phyloP scores from a whole-genome alignment of 139 green algal species.

The Asterochloris sp. region DNA sequence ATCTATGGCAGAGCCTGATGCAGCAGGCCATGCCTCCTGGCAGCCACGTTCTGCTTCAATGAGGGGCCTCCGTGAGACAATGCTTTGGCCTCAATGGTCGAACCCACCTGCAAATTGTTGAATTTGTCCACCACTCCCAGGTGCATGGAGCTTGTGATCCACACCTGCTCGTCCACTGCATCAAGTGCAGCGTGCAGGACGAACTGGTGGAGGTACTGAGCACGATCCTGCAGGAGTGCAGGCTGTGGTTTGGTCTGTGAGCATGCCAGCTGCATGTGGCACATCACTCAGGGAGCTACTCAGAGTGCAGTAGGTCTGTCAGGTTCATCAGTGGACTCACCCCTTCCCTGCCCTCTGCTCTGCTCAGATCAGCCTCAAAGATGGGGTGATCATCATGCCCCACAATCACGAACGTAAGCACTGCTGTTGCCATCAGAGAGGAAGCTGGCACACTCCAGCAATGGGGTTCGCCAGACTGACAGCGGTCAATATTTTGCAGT shows the following conservation, averaged over 20 bases:
- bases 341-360: neutral
- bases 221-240: slow-evolving; percentile 57
- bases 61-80: neutral
- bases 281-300: neutral
- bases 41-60: neutral
- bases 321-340: neutral
- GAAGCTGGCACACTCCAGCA: no score
- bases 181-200: slow-evolving; percentile 93
- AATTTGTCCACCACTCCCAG: slow-evolving; percentile 92
- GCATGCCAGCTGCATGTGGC: neutral
- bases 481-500: no score
- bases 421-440: slow-evolving; percentile 9
- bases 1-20: neutral
- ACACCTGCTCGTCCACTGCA: slow-evolving; percentile 88
- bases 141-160: slow-evolving; percentile 73
- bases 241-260: neutral
- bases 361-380: slow-evolving; percentile 75
- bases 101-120: slow-evolving; percentile 75
- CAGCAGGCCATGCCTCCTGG: neutral
- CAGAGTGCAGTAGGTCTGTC: neutral
- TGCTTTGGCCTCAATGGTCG: neutral
- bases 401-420: slow-evolving; percentile 81
- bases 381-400: slow-evolving; percentile 77
- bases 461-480: no score
- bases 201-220: slow-evolving; percentile 96